A percentile compares a stretch with the other conserved stretches of the same genome.
Evolutionary conservation across 2,329 filamentous ascomycete genomes (phyloP).

Genomic region (Didymella exigua): DNA sequence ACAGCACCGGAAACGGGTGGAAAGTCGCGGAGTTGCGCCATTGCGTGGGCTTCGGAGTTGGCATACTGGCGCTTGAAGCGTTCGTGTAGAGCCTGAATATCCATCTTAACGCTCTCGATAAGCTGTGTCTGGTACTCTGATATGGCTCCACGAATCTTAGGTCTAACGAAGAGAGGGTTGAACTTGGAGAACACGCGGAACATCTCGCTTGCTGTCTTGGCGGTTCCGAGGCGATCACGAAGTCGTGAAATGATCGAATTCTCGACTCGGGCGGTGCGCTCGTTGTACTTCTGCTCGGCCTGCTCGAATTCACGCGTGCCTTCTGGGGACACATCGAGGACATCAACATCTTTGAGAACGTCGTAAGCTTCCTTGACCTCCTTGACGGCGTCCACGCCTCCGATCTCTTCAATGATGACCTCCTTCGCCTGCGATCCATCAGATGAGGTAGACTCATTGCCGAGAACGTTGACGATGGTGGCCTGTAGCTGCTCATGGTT

Average conservation of each 20-base stretch:
- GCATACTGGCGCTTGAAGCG: conserved; percentile 99
- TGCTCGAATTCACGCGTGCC: conserved; percentile 92
- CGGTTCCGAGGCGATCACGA: conserved; percentile 88
- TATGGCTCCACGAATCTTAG: conserved; percentile 98
- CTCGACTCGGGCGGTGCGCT: conserved; percentile 94
- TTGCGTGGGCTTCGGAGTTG: conserved; percentile 95
- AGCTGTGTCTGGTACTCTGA: conserved; percentile 97
- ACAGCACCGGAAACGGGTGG: conserved; percentile 96
- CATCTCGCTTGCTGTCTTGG: conserved; percentile 99
- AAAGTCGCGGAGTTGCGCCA: conserved; percentile 95
- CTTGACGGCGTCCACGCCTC: conserved; percentile 94
- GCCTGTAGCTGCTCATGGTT: conserved; percentile 97
- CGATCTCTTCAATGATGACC: conserved; percentile 86
- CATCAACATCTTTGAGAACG: conserved; percentile 90
- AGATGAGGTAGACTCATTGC: conserved; percentile 61
- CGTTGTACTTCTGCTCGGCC: conserved; percentile 95
- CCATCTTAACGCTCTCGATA: conserved; percentile 96
- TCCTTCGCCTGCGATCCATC: conserved; percentile 42
- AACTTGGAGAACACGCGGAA: conserved; percentile 99
- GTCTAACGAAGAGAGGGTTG: conserved; percentile 96
- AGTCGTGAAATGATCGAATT: conserved; percentile 97
- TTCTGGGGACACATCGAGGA: conserved; percentile 87
- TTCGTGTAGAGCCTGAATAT: conserved; percentile 91
- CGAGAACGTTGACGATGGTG: conserved; percentile 96
- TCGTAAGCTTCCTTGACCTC: conserved; percentile 96